phyloP scores from a whole-genome alignment of 768 basidiomycete genomes.

The Asterophora lycoperdoides region DNA sequence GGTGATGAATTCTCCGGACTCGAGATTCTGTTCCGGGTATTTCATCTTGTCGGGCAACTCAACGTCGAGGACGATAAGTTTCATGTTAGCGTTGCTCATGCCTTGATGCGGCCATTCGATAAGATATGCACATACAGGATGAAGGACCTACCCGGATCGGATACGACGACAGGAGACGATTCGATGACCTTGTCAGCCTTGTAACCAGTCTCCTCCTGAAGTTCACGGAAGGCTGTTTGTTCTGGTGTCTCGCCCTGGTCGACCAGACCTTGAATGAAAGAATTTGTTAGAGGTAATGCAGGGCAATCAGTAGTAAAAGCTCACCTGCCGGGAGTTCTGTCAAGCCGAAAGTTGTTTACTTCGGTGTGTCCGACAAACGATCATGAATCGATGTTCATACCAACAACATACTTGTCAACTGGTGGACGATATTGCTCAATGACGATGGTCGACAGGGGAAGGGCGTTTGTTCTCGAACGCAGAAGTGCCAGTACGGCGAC shows the following conservation, averaged over 20 bases:
- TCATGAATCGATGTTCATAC: constrained; percentile 29
- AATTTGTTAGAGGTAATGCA: background rate
- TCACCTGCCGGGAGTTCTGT: constrained; percentile 37
- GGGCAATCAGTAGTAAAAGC: background rate
- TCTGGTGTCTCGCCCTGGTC: constrained; percentile 83
- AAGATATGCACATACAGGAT: background rate
- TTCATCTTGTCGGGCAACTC: constrained; percentile 62
- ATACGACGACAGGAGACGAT: constrained; percentile 55
- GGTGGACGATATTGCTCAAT: constrained; percentile 94
- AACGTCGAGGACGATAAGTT: constrained; percentile 72
- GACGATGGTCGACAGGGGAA: constrained; percentile 74
- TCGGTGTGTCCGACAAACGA: no score
- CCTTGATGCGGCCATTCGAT: constrained; percentile 39
- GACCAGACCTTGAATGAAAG: constrained; percentile 59
- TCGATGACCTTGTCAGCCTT: constrained; percentile 61
- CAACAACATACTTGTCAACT: constrained; percentile 70
- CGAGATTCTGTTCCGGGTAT: constrained; percentile 69
- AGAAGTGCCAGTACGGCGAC: constrained; percentile 84
- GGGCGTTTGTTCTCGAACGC: constrained; percentile 65
- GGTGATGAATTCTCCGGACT: constrained; percentile 83
- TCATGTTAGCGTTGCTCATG: constrained; percentile 94
- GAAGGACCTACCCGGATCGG: constrained; percentile 59
- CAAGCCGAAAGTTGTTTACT: no score
- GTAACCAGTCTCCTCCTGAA: constrained; percentile 92
- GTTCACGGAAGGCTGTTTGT: constrained; percentile 78